phyloP scores from a whole-genome alignment of 768 basidiomycete genomes.

The Stropharia rugosoannulata region DNA sequence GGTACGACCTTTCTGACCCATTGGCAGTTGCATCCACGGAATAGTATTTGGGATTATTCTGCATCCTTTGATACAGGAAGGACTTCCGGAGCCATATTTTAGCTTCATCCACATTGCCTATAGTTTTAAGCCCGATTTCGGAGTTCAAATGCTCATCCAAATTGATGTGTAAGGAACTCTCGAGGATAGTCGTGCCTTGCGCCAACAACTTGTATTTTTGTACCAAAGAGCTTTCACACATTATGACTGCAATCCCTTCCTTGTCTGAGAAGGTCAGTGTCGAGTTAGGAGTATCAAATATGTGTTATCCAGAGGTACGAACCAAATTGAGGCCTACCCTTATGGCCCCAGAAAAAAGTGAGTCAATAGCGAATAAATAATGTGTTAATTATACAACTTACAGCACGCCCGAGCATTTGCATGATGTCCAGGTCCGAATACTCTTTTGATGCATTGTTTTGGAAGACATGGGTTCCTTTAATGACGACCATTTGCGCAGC shows the following conservation, averaged over 20 bases:
- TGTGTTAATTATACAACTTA: constrained; percentile 30
- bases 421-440: constrained; percentile 92
- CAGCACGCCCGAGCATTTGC: constrained; percentile 96
- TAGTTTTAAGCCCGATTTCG: constrained; percentile 87
- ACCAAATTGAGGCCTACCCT: constrained; percentile 94
- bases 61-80: constrained; percentile 85
- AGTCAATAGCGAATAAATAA: neutral
- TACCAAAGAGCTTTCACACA: constrained; percentile 76
- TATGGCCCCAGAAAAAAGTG: neutral
- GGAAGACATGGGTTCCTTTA: constrained; percentile 84
- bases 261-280: constrained; percentile 49
- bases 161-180: constrained; percentile 82
- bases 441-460: constrained; percentile 67
- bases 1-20: constrained; percentile 58
- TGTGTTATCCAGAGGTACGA: neutral
- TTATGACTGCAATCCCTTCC: constrained; percentile 79
- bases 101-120: constrained; percentile 65
- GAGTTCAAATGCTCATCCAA: constrained; percentile 92
- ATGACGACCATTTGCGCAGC: constrained; percentile 94
- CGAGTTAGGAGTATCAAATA: neutral
- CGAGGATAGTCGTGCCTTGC: constrained; percentile 75
- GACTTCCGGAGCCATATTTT: constrained; percentile 83
- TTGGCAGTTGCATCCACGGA: constrained; percentile 39
- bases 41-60: constrained; percentile 82
- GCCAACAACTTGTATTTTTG: constrained; percentile 67